phyloP scores from a whole-genome alignment of 73 alveolate genomes.

The Paramecium caudatum region DNA sequence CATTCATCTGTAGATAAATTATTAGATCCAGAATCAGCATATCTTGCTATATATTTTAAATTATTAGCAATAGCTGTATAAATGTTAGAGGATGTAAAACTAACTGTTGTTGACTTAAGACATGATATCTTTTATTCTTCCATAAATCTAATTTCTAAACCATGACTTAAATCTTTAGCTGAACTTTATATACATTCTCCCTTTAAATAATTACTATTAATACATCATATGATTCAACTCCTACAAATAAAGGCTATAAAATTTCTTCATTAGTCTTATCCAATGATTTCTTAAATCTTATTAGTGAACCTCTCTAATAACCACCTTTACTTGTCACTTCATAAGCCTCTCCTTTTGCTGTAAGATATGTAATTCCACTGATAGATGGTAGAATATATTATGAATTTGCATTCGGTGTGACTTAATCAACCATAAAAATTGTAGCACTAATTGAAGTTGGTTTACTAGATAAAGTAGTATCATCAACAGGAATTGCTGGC shows the following conservation, averaged over 20 bases:
- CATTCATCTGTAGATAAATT: slow-evolving; percentile 50
- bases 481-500: slow-evolving; percentile 21
- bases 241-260: neutral
- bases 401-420: neutral
- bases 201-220: neutral
- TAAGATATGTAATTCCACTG: neutral
- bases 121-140: slow-evolving; percentile 29
- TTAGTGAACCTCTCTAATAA: slow-evolving; percentile 1
- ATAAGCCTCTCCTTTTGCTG: neutral
- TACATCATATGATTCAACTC: neutral
- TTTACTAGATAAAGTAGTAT: neutral
- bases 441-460: neutral
- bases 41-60: slow-evolving; percentile 5
- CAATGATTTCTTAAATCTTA: slow-evolving; percentile 42
- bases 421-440: neutral
- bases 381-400: neutral
- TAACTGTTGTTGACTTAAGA: neutral
- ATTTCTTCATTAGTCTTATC: slow-evolving; percentile 15
- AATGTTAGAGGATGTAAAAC: neutral
- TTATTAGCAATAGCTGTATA: neutral
- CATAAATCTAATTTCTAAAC: neutral
- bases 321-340: slow-evolving; percentile 28
- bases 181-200: neutral
- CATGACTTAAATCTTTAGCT: neutral
- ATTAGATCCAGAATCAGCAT: slow-evolving; percentile 56